Evolutionary conservation across 2,329 filamentous ascomycete genomes (phyloP), one percentile per base, ranked within the genome.

Genomic region (Hymenoscyphus infarciens): DNA sequence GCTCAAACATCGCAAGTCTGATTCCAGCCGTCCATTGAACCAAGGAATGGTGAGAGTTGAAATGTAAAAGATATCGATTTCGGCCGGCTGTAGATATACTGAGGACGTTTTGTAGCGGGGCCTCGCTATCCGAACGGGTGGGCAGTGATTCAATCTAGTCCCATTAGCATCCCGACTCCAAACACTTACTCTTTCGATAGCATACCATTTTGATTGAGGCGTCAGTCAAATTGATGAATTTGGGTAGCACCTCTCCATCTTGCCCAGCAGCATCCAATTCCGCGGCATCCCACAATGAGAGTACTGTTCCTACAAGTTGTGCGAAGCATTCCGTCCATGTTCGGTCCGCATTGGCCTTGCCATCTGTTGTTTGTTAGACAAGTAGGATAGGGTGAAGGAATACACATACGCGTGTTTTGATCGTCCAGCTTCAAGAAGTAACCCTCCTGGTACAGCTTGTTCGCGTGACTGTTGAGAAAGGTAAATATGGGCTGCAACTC

Each of bases 391-490:
- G 7, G 31, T 31, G 42, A 10, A 35, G 69, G 68, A 61, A 64
- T 63, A 68, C 8, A 85, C 91, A 71, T 84, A 97, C 93, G 88
- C 61, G 87, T 88, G 73, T 98, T 96, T 70, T 97, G 87, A 76
- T 99, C 95, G 75, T 97, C 94, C 57, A 99, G 81, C 78, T 98
- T 99, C 70, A 99, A 79, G 69, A 99, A 98, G 74, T 98, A 99
- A 42, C 95, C 95, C 78, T 99, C 95, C 70, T 97, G 93, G 75
- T 98, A 99, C 61, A 98, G 81, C 78, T 98, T 98, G 77, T 97
- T 97, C 63, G 87, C 89, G 76, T 99, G 95, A 77, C 89, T 95
- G 78, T 97, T 98, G 68, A 99, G 83, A 74, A 92, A 95, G 64
- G 86, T 91, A 77, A 98, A 98, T 72, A 98, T 93, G 67, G 93